Base-by-base conservation (phyloP, 116 monocot species). In the Dioscorea cayenensis region DNA sequence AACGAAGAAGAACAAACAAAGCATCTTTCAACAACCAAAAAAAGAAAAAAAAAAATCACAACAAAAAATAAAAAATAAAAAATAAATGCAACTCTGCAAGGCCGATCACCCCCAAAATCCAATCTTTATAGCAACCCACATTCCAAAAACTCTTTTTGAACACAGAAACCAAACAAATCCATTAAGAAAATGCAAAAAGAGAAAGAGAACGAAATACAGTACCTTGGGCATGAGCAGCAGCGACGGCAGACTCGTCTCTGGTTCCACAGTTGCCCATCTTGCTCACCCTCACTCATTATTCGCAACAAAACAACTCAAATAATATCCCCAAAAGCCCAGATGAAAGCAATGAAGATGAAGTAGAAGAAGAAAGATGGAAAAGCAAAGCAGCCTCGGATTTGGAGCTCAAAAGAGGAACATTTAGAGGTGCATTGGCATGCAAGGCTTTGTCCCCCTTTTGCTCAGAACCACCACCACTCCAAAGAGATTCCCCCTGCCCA, bases 211-310 rank as follows among this genome's bases (percentile, higher is more conserved):
- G 60, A 66, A 21, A 70, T 8, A 32, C 35, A 8, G 32, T 43
- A 90, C 90, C 90, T 84, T 87, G 87, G 49, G 84, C 80, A 52
- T 89, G 89, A 68, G 89, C 86, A 71, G 86, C 81, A 50, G 80
- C 85, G 62, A 87, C 94, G 78, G 90, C 94, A 65, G 90, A 90
- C 72, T 94, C 94, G 76, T 90, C 94, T 66, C 85, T 83, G 52
- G 94, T 94, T 81, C 94, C 94, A 55, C 94, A 94, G 75, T 94
- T 94, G 28, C 94, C 94, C 94, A 94, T 94, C 81, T 66, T 72
- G 74, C 72, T 55, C 60, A 28, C 76, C 69, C 65, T 73, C 77
- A 78, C 80, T 81, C 89, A 84, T 84, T 73, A 81, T 92, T 63
- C 36, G 79, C 52, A 21, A 28, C 65, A 28, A 36, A 43, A 43